phyloP scores from a whole-genome alignment of 768 basidiomycete genomes.

The Naganishia vaughanmartiniae region DNA sequence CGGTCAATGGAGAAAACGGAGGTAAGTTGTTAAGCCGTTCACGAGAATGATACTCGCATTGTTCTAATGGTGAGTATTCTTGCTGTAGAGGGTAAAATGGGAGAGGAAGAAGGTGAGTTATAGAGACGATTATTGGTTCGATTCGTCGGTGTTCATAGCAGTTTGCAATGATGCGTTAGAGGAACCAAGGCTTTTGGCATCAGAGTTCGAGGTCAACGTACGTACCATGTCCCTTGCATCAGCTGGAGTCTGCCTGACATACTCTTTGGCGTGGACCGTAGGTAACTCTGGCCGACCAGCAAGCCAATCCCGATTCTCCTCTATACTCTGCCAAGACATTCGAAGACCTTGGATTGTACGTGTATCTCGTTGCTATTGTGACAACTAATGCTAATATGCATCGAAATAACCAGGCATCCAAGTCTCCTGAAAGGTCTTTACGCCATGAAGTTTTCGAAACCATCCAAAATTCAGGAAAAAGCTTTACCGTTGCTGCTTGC shows the following conservation, averaged over 20 bases:
- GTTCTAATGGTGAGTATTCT: background rate
- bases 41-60: background rate
- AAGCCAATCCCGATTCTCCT: constrained; percentile 92
- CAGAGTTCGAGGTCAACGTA: constrained; percentile 30
- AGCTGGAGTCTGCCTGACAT: background rate
- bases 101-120: constrained; percentile 11
- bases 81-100: background rate
- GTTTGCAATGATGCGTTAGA: background rate
- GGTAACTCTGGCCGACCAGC: constrained; percentile 96
- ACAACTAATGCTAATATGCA: too few relatives aligned
- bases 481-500: constrained; percentile 84
- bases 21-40: background rate
- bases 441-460: constrained; percentile 92
- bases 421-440: constrained; percentile 92
- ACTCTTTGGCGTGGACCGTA: constrained; percentile 44
- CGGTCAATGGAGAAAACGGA: background rate
- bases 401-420: too few relatives aligned
- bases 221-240: background rate
- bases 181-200: constrained; percentile 21
- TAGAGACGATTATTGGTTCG: background rate
- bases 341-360: constrained; percentile 90
- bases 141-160: background rate
- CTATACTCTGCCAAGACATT: constrained; percentile 89
- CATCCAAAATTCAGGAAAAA: constrained; percentile 97
- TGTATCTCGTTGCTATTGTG: background rate